Percentiles rank a stretch among this genome's conserved stretches.
These are phyloP conservation scores for Globisporangium spinosum DNA, from an alignment of 352 stramenopile species.

Conservation along the genomic window DNA sequence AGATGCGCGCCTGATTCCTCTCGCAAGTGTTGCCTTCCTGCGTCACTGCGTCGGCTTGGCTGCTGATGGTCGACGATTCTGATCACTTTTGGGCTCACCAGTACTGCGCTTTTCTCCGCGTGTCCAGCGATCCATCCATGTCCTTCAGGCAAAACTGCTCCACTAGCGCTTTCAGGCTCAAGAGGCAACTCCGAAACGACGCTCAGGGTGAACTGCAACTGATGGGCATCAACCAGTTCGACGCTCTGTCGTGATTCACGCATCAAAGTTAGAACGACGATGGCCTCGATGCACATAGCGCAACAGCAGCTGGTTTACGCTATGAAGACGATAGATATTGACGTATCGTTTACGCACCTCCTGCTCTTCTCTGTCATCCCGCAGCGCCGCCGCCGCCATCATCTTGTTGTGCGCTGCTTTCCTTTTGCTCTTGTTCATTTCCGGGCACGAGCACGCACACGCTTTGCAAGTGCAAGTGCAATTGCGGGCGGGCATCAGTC, in stretches of 20 bases:
- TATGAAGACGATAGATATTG: too few species aligned
- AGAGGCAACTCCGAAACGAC: conserved; percentile 12
- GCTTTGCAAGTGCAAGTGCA: neutral
- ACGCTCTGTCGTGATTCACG: neutral
- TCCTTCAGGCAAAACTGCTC: neutral
- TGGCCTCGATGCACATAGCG: neutral
- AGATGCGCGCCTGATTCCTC: neutral
- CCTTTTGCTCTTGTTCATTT: neutral
- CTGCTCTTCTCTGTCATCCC: neutral
- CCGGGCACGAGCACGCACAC: neutral
- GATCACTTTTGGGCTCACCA: neutral
- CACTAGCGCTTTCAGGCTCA: neutral
- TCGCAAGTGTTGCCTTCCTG: neutral
- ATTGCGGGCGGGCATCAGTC: neutral
- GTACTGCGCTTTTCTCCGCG: conserved; percentile 7
- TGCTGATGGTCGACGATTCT: conserved; percentile 6
- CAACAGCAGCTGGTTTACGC: neutral
- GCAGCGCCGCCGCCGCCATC: neutral
- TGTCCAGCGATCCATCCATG: neutral
- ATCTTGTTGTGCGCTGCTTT: neutral
- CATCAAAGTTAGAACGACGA: neutral
- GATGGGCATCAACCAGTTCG: neutral
- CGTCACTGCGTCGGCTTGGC: neutral
- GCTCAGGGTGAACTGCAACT: conserved; percentile 12
- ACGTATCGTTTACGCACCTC: neutral